A percentile compares a stretch with the other conserved stretches of the same genome.
Conservation (phyloP, 2,329 filamentous ascomycete species). For the Fusarium anguioides region DNA sequence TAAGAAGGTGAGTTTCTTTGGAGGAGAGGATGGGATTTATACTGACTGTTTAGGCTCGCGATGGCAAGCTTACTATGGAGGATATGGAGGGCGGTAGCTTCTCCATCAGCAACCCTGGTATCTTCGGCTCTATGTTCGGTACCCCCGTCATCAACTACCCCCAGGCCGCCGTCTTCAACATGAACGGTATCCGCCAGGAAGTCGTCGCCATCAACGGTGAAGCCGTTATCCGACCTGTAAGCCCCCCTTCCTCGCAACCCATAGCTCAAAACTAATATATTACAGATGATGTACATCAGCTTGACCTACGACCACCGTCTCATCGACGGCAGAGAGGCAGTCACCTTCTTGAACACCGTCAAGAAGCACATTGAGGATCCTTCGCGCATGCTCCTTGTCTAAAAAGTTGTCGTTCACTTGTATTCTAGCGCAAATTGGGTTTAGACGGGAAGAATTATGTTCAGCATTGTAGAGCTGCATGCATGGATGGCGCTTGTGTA, state of each 20-base stretch:
- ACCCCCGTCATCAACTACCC: constrained; percentile 83
- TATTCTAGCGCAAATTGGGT: constrained; percentile 30
- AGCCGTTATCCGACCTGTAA: constrained; percentile 51
- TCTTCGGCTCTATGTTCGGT: constrained; percentile 65
- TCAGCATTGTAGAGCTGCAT: constrained; percentile 22
- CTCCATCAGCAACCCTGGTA: constrained; percentile 83
- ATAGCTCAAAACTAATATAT: background rate
- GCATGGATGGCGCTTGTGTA: constrained; percentile 32
- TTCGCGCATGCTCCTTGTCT: constrained; percentile 63
- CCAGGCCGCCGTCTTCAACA: constrained; percentile 71
- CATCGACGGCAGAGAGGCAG: constrained; percentile 69
- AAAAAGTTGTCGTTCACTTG: constrained; percentile 14
- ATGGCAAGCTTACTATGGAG: constrained; percentile 80
- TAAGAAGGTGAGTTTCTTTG: constrained; percentile 64
- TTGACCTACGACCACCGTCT: constrained; percentile 64
- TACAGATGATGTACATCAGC: constrained; percentile 61
- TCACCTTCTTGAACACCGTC: constrained; percentile 62
- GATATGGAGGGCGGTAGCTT: constrained; percentile 82
- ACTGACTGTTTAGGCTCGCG: constrained; percentile 62
- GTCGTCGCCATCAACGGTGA: constrained; percentile 69
- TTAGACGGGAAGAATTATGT: constrained; percentile 6
- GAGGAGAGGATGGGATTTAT: too few species aligned
- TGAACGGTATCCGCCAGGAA: constrained; percentile 66
- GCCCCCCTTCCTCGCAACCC: constrained; percentile 18
- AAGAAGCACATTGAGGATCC: constrained; percentile 52